phyloP scores from a whole-genome alignment of 306 rosid species.

The Rosa multiflora region DNA sequence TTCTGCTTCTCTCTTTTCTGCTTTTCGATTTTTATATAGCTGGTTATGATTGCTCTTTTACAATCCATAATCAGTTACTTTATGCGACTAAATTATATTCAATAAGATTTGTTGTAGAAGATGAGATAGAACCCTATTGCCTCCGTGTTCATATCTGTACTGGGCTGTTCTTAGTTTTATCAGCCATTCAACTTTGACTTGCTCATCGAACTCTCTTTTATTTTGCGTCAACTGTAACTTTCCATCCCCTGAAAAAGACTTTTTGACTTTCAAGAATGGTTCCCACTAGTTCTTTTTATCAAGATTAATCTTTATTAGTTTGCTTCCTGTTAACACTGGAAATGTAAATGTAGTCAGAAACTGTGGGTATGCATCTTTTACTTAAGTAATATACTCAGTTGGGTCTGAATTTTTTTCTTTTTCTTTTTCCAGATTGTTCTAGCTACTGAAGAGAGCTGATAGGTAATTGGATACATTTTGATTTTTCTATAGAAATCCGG shows the following conservation, averaged over 20 bases:
- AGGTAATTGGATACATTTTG: background rate
- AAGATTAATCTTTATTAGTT: background rate
- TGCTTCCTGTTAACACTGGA: background rate
- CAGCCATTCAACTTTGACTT: background rate
- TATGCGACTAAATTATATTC: no score
- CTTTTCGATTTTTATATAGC: background rate
- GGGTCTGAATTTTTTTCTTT: background rate
- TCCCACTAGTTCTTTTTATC: background rate
- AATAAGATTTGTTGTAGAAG: background rate
- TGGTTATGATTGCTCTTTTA: background rate
- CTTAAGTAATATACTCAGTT: background rate
- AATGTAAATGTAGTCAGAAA: background rate
- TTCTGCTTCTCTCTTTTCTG: background rate
- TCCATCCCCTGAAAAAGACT: background rate
- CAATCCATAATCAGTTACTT: background rate
- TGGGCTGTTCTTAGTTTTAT: background rate
- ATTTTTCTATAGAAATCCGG: background rate
- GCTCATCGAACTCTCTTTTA: background rate
- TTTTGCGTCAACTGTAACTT: background rate
- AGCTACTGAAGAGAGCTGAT: background rate
- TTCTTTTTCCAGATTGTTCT: background rate
- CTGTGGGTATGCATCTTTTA: background rate
- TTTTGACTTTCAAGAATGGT: constrained; percentile 10
- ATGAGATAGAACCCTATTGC: background rate
- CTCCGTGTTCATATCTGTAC: background rate